Evolutionary conservation across 2,329 filamentous ascomycete genomes (phyloP), one percentile per base, ranked within the genome.

Genomic region (Aspergillus ustus): DNA sequence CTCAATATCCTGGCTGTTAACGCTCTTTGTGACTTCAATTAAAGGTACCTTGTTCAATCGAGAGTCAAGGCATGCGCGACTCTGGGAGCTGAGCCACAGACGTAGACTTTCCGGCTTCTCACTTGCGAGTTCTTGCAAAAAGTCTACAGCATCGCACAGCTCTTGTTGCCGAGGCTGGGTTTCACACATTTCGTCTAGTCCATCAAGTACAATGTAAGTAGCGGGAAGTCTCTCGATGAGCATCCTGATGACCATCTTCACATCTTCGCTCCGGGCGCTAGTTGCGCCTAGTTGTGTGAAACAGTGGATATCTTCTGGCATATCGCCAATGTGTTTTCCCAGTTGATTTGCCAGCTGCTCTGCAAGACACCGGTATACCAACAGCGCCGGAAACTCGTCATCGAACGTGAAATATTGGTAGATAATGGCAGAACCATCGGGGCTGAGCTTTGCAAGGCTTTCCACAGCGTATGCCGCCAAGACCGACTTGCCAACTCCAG

Each of bases 341-440:
- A 55, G 52, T 45, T 22, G 52, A n/a, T 55, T 55, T 11, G 37
- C 52, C n/a, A 55, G 40, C 17, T 55, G 52, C 52, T 55, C 52
- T 8, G 52, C 52, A 46, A 55, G 52, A n/a, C 52, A 55, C 6
- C 37, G 37, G 45, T 55, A 55, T 2, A 55, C 52, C 15, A 55
- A 5, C 13, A 55, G 13, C 7, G 52, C 52, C 7, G 52, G 52
- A 11, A 55, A 55, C 22, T 55, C 52, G 43, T 55, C 52, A 20
- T 55, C 52, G 31, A 55, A 55, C 4, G 52, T 55, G 2, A 55
- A 55, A 44, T 55, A 55, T 6, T 55, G 52, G 25, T 43, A 55
- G 15, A 55, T 55, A 19, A 55, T 37, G 13, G 52, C 40, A 20
- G 40, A 31, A 0, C 45, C 19, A 19, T 55, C 37, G 8, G 37